Base-by-base conservation (phyloP, 2,329 filamentous ascomycete genomes). In the Aureobasidium sp. region DNA sequence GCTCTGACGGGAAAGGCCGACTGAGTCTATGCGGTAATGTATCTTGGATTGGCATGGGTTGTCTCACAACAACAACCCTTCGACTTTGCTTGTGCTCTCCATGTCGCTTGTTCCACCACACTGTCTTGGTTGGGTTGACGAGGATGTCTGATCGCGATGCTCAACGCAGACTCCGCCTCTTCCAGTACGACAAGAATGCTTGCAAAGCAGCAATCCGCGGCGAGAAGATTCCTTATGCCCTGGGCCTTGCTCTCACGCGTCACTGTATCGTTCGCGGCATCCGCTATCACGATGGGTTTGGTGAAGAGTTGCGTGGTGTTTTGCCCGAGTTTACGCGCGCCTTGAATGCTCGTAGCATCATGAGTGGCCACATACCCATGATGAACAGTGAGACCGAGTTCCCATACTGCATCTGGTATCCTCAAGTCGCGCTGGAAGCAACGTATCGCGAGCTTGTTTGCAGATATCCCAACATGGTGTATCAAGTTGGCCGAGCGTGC, bases 331-430 rank as follows among this genome's bases (percentile, higher is more conserved):
- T 65, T 33, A 64, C 62, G 19, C 66, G 65, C 15, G 68, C 68
- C 15, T 60, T 67, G 21, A 72, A 75, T 60, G 71, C 73, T 2
- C 67, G 73, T 11, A 60, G 64, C 3, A 73, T 74, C 54, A 75
- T 75, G 71, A 75, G 72, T 63, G 68, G 71, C 21, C 51, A 23
- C 1, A 64, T 76, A 7, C 74, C 71, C 0, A 50, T 67, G 10
- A 69, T 69, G 25, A 40, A 60, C 2, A 43, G 62, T 11, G 58
- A 65, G 3, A 63, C 67, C 2, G 60, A 66, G 1, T 38, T 68
- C 13, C 75, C 74, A 0, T 77, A 77, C 63, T 78, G 75, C 60
- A 74, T 78, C 49, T 77, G 74, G 74, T 62, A 75, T 62, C 75
- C 74, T 0, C 69, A 75, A 1, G 23, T 71, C 0, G 70, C 75